Evolutionary conservation across 2,329 filamentous ascomycete genomes (phyloP).

Genomic region (Ophiocordyceps unilateralis): DNA sequence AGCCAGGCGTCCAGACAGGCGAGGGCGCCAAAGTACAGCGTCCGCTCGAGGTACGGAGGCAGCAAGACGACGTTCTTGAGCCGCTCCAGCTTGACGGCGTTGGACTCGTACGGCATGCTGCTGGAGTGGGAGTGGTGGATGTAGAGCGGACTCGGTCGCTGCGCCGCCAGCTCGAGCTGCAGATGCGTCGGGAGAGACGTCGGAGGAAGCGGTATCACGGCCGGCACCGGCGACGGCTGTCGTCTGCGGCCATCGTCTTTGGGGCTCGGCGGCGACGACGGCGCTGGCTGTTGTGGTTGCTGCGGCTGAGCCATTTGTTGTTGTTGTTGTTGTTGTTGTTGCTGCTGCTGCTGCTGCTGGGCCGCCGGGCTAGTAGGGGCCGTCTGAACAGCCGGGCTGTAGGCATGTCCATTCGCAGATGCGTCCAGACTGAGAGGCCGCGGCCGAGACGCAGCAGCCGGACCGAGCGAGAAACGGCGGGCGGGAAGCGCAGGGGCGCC

Average conservation of each 20-base stretch:
- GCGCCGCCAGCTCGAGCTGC: constrained; percentile 45
- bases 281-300: constrained; percentile 6
- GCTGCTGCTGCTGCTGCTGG: neutral
- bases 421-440: constrained; percentile 25
- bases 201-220: constrained; percentile 42
- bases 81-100: constrained; percentile 78
- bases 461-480: constrained; percentile 27
- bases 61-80: constrained; percentile 76
- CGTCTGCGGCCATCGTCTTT: constrained; percentile 8
- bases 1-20: constrained; percentile 94
- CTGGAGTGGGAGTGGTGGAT: constrained; percentile 40
- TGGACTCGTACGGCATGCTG: constrained; percentile 73
- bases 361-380: neutral
- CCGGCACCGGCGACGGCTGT: constrained; percentile 30
- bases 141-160: constrained; percentile 46
- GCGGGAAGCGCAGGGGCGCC: constrained; percentile 16
- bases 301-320: too few species aligned
- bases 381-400: constrained; percentile 7
- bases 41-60: constrained; percentile 65
- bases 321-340: too few species aligned
- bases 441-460: constrained; percentile 24
- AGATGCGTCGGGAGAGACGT: constrained; percentile 50
- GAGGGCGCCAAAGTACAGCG: constrained; percentile 72
- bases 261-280: constrained; percentile 4
- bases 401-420: constrained; percentile 3